A percentile compares a stretch with the other conserved stretches of the same genome.
These are phyloP conservation scores for Besnoitia besnoiti DNA, from an alignment of 169 alveolate species.

Conservation along the genomic window DNA sequence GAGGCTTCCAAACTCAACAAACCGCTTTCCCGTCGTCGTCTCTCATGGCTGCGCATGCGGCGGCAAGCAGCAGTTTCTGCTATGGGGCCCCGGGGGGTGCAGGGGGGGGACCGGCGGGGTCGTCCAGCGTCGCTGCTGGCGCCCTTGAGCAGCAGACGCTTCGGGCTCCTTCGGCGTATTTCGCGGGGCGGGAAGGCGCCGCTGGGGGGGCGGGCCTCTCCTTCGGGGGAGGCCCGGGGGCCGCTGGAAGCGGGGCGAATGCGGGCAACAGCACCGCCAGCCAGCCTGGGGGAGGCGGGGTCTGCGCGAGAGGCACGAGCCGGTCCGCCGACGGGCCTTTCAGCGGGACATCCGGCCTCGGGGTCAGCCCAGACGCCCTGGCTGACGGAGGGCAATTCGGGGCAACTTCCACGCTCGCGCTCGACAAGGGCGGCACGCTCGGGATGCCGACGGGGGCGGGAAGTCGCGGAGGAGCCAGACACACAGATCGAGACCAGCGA, in stretches of 20 bases:
- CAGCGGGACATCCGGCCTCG: background rate
- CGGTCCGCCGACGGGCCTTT: background rate
- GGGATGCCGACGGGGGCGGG: background rate
- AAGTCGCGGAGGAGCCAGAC: background rate
- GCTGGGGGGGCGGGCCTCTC: background rate
- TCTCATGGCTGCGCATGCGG: background rate
- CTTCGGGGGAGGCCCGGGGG: background rate
- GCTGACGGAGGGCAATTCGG: background rate
- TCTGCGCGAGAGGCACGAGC: background rate
- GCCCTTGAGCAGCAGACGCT: background rate
- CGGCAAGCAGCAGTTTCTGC: background rate
- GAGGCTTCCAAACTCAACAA: background rate
- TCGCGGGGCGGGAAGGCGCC: background rate
- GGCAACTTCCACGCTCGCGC: background rate
- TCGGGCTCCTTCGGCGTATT: background rate
- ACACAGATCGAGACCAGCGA: background rate
- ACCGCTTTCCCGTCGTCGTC: background rate
- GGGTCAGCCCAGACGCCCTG: background rate
- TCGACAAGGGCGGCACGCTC: background rate
- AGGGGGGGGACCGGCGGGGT: background rate
- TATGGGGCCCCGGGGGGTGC: background rate
- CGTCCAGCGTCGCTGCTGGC: background rate
- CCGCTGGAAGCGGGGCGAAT: background rate
- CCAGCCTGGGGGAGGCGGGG: background rate
- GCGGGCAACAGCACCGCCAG: background rate